phyloP scores from a whole-genome alignment of 169 alveolate genomes.

The Plasmodium adleri region DNA sequence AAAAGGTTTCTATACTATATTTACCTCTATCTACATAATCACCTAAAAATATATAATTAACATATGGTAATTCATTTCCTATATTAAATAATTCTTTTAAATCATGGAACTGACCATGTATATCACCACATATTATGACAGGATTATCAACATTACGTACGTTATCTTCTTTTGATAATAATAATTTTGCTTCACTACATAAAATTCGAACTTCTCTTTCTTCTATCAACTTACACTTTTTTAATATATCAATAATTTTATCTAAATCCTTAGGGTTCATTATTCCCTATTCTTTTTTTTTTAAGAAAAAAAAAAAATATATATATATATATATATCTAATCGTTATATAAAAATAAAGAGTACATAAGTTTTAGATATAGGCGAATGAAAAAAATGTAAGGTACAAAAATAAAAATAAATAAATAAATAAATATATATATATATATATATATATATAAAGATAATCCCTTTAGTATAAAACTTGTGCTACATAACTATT shows the following conservation, averaged over 20 bases:
- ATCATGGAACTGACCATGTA: slow-evolving; percentile 97
- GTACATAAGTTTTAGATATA: too few species aligned
- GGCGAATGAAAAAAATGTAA: too few species aligned
- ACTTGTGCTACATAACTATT: too few species aligned
- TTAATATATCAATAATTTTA: slow-evolving; percentile 40
- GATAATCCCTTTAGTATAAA: too few species aligned
- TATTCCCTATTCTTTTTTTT: slow-evolving; percentile 2
- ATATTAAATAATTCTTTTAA: slow-evolving; percentile 93
- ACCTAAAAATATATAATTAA: slow-evolving; percentile 97
- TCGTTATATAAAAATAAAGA: too few species aligned
- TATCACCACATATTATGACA: slow-evolving; percentile 98
- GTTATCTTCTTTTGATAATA: slow-evolving; percentile 31
- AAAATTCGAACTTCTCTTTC: slow-evolving; percentile 42
- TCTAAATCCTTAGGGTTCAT: slow-evolving; percentile 31
- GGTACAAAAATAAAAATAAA: too few species aligned
- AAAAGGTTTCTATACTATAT: slow-evolving; percentile 98
- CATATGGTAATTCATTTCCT: slow-evolving; percentile 88
- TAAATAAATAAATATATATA: too few species aligned
- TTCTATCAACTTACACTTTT: slow-evolving; percentile 34
- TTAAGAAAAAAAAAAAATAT: too few species aligned
- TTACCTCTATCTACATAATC: slow-evolving; percentile 99
- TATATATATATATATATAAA: too few species aligned
- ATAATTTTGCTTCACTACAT: slow-evolving; percentile 42
- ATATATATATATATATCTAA: too few species aligned
- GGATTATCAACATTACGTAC: slow-evolving; percentile 93